Percentiles rank a stretch among this genome's conserved stretches.
phyloP scores from a whole-genome alignment of 352 stramenopile species.

The Globisporangium canariense region DNA sequence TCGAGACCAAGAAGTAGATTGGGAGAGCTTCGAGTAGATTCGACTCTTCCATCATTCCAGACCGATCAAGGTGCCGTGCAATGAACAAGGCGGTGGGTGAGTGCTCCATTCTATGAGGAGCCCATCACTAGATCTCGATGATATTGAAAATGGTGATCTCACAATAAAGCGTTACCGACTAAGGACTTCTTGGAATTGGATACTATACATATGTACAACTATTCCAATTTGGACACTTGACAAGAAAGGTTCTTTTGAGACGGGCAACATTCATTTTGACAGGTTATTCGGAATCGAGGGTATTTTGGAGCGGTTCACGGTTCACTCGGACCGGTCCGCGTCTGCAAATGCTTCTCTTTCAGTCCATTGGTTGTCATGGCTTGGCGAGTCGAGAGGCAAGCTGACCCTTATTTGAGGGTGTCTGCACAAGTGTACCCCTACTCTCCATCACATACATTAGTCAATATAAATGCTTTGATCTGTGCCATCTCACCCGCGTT shows the following conservation, averaged over 20 bases:
- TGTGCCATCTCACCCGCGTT: not conserved
- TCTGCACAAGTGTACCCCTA: constrained; percentile 2
- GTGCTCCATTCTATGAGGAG: not conserved
- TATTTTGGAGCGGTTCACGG: constrained; percentile 1
- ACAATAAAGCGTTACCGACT: not conserved
- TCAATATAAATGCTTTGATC: not conserved
- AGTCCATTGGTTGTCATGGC: constrained; percentile 33
- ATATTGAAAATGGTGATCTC: not conserved
- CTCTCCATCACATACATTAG: not conserved
- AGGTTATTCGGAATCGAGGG: constrained; percentile 1
- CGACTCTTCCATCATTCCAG: not conserved
- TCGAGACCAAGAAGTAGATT: constrained; percentile 9
- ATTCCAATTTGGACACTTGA: not conserved
- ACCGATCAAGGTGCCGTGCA: not conserved
- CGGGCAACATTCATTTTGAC: not conserved
- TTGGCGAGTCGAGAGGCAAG: constrained; percentile 2
- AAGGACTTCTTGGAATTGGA: constrained; percentile 1
- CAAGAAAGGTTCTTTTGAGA: not conserved
- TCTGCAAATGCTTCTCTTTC: constrained; percentile 8
- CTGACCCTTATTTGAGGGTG: constrained; percentile 11
- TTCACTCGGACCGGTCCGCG: constrained; percentile 2
- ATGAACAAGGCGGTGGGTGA: too few species aligned
- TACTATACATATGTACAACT: not conserved
- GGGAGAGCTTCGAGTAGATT: not conserved
- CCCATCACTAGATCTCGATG: not conserved